Conservation (phyloP, 2,329 filamentous ascomycete species). For the Dichotomopilus funicola region DNA sequence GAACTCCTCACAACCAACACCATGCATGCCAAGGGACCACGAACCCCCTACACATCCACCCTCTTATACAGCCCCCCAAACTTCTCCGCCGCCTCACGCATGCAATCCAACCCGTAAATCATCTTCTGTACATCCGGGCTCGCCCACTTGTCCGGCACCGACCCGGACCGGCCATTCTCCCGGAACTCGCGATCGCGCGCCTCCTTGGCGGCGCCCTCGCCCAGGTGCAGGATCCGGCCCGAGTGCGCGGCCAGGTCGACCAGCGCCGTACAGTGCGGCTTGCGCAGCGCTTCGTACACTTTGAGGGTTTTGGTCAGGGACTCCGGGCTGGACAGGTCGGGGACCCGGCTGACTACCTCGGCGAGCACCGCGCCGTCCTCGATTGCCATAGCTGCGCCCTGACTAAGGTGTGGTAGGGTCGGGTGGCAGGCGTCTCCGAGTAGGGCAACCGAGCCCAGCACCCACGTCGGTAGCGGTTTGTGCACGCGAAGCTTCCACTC, state of each 20-base stretch:
- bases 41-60: conserved; percentile 13
- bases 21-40: too few species aligned
- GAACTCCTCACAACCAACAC: too few species aligned
- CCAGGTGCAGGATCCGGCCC: conserved; percentile 50
- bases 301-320: conserved; percentile 44
- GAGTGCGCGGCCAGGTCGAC: conserved; percentile 49
- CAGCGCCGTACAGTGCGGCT: conserved; percentile 46
- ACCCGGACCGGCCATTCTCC: conserved; percentile 40
- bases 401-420: conserved; percentile 59
- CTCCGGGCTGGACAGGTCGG: conserved; percentile 29
- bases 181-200: conserved; percentile 53
- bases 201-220: conserved; percentile 51
- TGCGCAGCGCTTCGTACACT: conserved; percentile 51
- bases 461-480: conserved; percentile 51
- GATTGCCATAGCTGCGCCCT: conserved; percentile 62
- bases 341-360: conserved; percentile 41
- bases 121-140: conserved; percentile 62
- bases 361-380: conserved; percentile 59
- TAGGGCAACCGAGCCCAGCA: conserved; percentile 49
- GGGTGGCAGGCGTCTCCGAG: conserved; percentile 62
- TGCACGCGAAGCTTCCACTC: conserved; percentile 60
- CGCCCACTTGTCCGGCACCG: conserved; percentile 62
- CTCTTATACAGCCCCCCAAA: conserved; percentile 43
- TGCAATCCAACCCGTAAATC: conserved; percentile 59
- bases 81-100: conserved; percentile 45